Percentiles rank a stretch among this genome's conserved stretches.
Conservation (phyloP, 2,329 filamentous ascomycete genomes). For the Trematosphaeria pertusa region DNA sequence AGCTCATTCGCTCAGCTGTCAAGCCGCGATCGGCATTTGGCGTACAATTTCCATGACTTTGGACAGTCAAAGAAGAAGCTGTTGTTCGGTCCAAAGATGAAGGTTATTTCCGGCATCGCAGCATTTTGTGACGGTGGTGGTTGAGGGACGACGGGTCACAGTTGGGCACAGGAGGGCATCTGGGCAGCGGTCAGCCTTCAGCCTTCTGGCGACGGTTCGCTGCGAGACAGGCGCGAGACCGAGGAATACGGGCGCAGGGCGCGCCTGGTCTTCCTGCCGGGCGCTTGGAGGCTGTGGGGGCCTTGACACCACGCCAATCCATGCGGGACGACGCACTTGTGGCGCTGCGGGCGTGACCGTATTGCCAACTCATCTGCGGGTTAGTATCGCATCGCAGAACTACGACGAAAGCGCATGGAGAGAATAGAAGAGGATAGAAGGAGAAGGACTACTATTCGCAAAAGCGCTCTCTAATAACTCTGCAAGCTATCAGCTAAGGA, state of each 20-base stretch:
- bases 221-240: neutral
- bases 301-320: conserved; percentile 1
- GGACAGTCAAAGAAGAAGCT: conserved; percentile 47
- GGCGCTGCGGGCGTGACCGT: conserved; percentile 7
- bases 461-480: no score
- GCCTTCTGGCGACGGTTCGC: neutral
- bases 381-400: no score
- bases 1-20: conserved; percentile 17
- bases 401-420: no score
- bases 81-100: conserved; percentile 45
- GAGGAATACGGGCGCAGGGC: conserved; percentile 7
- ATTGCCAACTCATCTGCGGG: no score
- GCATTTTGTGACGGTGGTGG: conserved; percentile 9
- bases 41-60: conserved; percentile 46
- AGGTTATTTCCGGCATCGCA: conserved; percentile 44
- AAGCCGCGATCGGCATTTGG: neutral
- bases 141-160: neutral
- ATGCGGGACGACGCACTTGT: neutral
- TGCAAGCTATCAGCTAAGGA: no score
- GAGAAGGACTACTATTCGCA: no score
- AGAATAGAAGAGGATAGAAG: no score
- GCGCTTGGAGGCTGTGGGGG: neutral
- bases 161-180: neutral
- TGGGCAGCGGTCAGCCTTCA: conserved; percentile 1
- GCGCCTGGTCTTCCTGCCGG: neutral